Percentiles rank a stretch among this genome's conserved stretches.
Conservation (phyloP, 345 rosid species). For the Citrus sinensis region DNA sequence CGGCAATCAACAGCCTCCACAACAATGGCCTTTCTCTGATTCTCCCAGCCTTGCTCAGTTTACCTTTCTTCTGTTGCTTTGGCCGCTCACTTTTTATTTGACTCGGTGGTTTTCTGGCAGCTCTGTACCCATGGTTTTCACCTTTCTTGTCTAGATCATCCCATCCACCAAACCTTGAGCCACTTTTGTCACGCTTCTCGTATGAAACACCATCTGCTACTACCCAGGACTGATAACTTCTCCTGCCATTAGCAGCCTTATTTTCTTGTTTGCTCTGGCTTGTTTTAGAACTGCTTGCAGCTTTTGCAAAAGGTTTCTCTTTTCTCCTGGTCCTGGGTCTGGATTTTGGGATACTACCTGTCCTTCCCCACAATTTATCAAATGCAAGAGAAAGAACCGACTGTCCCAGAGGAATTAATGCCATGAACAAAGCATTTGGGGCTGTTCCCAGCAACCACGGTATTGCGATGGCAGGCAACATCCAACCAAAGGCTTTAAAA, state of each 20-base stretch:
- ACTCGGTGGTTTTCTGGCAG: slow-evolving; percentile 6
- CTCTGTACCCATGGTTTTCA: slow-evolving; percentile 10
- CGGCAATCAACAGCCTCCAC: slow-evolving; percentile 57
- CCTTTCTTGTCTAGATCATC: slow-evolving; percentile 59
- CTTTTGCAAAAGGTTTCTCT: slow-evolving; percentile 39
- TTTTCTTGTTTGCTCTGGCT: slow-evolving; percentile 22
- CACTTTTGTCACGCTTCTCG: slow-evolving; percentile 12
- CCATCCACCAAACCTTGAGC: slow-evolving; percentile 69
- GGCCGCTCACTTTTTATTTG: slow-evolving; percentile 17
- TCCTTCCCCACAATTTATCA: slow-evolving; percentile 50
- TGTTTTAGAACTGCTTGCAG: slow-evolving; percentile 25
- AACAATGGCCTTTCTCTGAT: slow-evolving; percentile 64
- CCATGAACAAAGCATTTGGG: slow-evolving; percentile 76
- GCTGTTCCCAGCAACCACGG: slow-evolving; percentile 73
- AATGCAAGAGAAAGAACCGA: slow-evolving; percentile 52
- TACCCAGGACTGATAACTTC: slow-evolving; percentile 66
- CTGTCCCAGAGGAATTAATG: slow-evolving; percentile 82
- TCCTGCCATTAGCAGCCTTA: slow-evolving; percentile 21
- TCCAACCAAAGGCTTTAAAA: slow-evolving; percentile 69
- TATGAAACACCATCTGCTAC: slow-evolving; percentile 30
- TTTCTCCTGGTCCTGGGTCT: slow-evolving; percentile 29
- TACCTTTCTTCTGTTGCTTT: slow-evolving; percentile 30
- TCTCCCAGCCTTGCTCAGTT: slow-evolving; percentile 51
- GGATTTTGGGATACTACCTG: slow-evolving; percentile 29
- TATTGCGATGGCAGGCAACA: slow-evolving; percentile 69